These are phyloP conservation scores for Xylaria castorea DNA, from an alignment of 495 filamentous ascomycete species.

Conservation along the genomic window DNA sequence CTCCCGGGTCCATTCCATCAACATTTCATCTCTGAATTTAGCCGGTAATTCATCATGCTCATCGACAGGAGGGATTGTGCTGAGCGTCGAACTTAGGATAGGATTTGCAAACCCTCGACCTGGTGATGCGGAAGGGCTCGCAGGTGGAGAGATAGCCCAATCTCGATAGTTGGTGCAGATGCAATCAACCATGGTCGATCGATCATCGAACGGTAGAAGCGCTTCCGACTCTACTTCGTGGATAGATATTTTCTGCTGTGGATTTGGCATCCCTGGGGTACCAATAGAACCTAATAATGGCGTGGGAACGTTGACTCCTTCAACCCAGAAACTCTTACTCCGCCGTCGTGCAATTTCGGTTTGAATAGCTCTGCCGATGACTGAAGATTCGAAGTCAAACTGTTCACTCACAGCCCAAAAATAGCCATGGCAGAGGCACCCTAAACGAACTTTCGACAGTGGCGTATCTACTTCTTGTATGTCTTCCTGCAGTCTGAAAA, in stretches of 20 bases:
- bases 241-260: conserved; percentile 54
- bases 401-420: conserved; percentile 77
- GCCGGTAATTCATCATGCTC: conserved; percentile 47
- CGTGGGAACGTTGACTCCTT: conserved; percentile 71
- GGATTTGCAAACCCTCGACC: conserved; percentile 68
- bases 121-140: conserved; percentile 76
- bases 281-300: conserved; percentile 58
- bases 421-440: conserved; percentile 86
- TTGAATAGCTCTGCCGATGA: conserved; percentile 70
- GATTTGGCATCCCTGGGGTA: conserved; percentile 54
- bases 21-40: conserved; percentile 71
- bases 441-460: conserved; percentile 73
- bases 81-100: conserved; percentile 56
- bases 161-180: conserved; percentile 73
- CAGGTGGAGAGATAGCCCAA: conserved; percentile 63
- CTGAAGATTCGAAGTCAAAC: conserved; percentile 75
- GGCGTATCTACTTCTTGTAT: conserved; percentile 69
- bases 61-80: conserved; percentile 44
- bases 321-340: conserved; percentile 76
- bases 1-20: conserved; percentile 76
- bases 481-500: conserved; percentile 85
- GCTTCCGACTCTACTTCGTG: conserved; percentile 63
- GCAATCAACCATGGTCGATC: conserved; percentile 68
- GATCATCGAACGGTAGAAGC: conserved; percentile 70
- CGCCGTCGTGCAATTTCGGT: conserved; percentile 77